These are phyloP conservation scores for Dictyophora rubrovolvata DNA, from an alignment of 768 basidiomycete genomes.

Conservation along the genomic window DNA sequence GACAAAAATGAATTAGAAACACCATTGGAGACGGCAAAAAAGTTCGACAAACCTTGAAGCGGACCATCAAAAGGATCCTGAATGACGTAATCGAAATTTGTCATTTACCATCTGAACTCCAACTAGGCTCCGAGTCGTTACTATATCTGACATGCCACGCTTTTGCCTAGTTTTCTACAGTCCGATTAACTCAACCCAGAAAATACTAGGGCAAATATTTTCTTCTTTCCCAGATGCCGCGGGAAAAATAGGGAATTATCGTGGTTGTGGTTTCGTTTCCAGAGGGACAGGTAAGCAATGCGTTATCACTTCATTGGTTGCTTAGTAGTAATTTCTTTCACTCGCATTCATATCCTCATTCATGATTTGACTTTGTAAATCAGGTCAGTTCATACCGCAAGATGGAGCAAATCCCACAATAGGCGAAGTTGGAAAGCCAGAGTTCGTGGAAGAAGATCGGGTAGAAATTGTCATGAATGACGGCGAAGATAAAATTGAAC, in stretches of 20 bases:
- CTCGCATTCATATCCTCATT: background rate
- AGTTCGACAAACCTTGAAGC: conserved; percentile 46
- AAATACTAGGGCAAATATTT: conserved; percentile 37
- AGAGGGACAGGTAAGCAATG: conserved; percentile 38
- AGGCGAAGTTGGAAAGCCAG: conserved; percentile 32
- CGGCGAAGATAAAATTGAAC: conserved; percentile 23
- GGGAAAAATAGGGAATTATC: conserved; percentile 44
- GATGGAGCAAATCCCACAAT: conserved; percentile 35
- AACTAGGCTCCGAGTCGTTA: too few species aligned
- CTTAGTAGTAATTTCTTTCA: background rate
- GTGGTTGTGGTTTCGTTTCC: conserved; percentile 43
- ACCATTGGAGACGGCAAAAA: background rate
- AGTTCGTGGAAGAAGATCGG: conserved; percentile 42
- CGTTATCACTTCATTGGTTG: background rate
- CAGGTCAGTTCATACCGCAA: conserved; percentile 39
- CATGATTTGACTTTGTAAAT: background rate
- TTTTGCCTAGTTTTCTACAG: conserved; percentile 49
- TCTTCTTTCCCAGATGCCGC: conserved; percentile 31
- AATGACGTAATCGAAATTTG: background rate
- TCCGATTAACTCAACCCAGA: conserved; percentile 31
- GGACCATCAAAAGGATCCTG: conserved; percentile 38
- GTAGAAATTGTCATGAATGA: conserved; percentile 43
- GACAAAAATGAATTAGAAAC: background rate
- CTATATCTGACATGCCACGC: conserved; percentile 6
- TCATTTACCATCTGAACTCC: background rate